Evolutionary conservation across 371 early-diverging fungal genomes (phyloP).

Genomic region (Mucor saturninus): DNA sequence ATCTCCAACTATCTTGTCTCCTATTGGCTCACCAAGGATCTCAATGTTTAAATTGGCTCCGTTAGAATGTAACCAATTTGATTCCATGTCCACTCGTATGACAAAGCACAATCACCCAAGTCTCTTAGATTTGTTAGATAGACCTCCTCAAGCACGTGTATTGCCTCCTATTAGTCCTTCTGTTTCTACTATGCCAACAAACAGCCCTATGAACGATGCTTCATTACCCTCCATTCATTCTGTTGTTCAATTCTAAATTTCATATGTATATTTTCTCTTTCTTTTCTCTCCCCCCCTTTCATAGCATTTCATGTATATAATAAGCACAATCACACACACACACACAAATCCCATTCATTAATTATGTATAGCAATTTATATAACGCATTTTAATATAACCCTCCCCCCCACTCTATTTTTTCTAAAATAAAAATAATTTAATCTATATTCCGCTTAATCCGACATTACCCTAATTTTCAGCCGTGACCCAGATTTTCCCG

Average conservation of each 20-base stretch:
- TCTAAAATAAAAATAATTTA: conserved; percentile 5
- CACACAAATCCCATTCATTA: not conserved
- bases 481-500: conserved; percentile 20
- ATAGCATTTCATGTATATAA: not conserved
- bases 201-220: not conserved
- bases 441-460: conserved; percentile 8
- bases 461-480: conserved; percentile 18
- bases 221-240: conserved; percentile 34
- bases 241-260: conserved; percentile 25
- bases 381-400: conserved; percentile 9
- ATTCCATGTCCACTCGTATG: conserved; percentile 9
- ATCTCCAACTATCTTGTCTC: conserved; percentile 29
- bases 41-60: conserved; percentile 31
- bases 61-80: conserved; percentile 34
- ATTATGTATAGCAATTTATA: conserved; percentile 11
- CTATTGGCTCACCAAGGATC: conserved; percentile 30
- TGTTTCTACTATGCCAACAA: conserved; percentile 6
- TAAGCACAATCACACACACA: not conserved
- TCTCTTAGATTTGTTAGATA: conserved; percentile 45
- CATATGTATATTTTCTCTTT: conserved; percentile 1
- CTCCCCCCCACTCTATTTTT: not conserved
- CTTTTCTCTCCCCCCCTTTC: not conserved
- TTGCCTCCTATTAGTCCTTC: conserved; percentile 45
- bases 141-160: conserved; percentile 55
- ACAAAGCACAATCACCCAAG: conserved; percentile 10